Percentiles rank a stretch among this genome's conserved stretches.
phyloP scores from a whole-genome alignment of 257 asterid genomes.

The Echium plantagineum region DNA sequence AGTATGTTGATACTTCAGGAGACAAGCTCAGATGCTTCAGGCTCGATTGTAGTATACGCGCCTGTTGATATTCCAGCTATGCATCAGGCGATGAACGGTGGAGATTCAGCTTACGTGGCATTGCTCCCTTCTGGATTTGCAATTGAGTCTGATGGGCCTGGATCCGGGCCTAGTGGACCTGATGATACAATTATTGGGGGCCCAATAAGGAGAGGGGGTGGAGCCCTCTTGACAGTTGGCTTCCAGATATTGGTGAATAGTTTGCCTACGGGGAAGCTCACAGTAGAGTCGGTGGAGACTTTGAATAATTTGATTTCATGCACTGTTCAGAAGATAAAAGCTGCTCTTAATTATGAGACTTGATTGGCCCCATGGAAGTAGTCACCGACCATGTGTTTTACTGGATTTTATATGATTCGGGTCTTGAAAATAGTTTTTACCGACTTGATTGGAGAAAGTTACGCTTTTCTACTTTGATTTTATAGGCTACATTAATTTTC shows the following conservation, averaged over 20 bases:
- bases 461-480: background rate
- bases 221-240: slow-evolving; percentile 80
- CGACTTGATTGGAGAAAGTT: slow-evolving; percentile 15
- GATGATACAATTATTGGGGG: slow-evolving; percentile 25
- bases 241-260: slow-evolving; percentile 83
- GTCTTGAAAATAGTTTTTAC: too few species aligned
- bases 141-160: slow-evolving; percentile 76
- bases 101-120: slow-evolving; percentile 87
- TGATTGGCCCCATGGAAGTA: too few species aligned
- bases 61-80: slow-evolving; percentile 95
- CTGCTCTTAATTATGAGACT: slow-evolving; percentile 64
- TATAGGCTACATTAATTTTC: background rate
- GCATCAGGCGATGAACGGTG: slow-evolving; percentile 95
- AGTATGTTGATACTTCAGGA: slow-evolving; percentile 86
- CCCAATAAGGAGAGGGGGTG: slow-evolving; percentile 32
- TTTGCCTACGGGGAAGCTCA: slow-evolving; percentile 76
- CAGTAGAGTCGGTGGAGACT: slow-evolving; percentile 90
- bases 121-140: slow-evolving; percentile 88
- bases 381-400: too few species aligned
- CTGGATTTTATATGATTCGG: too few species aligned
- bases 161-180: slow-evolving; percentile 19
- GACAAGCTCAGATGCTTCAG: slow-evolving; percentile 71
- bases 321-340: slow-evolving; percentile 91
- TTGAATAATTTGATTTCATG: slow-evolving; percentile 79
- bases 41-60: slow-evolving; percentile 89